Evolutionary conservation across 2,329 filamentous ascomycete species (phyloP).

Genomic region (Teratosphaeria pseudoeucalypti): DNA sequence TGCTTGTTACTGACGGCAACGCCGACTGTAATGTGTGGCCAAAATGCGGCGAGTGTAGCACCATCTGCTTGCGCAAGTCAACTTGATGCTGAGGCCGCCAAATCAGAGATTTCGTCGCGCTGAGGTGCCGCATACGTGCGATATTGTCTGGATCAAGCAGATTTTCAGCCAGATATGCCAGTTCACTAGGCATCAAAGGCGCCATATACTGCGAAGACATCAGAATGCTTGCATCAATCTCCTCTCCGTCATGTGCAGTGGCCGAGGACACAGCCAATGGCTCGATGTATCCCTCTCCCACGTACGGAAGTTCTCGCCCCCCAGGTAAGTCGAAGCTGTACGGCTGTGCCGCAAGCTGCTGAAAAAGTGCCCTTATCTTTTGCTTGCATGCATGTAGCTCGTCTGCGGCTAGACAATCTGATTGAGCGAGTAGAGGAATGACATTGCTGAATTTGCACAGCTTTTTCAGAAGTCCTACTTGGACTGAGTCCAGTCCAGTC

Average conservation of each 20-base stretch:
- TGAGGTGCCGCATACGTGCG: constrained; percentile 69
- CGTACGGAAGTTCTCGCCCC: neutral
- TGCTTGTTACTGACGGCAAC: constrained; percentile 13
- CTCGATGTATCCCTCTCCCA: constrained; percentile 2
- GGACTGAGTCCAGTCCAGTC: constrained; percentile 26
- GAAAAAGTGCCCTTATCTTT: constrained; percentile 5
- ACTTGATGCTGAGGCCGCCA: constrained; percentile 44
- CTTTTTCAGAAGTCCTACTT: constrained; percentile 12
- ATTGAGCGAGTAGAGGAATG: constrained; percentile 68
- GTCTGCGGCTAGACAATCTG: constrained; percentile 46
- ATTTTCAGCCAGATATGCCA: constrained; percentile 56
- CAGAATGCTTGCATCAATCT: constrained; percentile 83
- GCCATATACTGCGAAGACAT: constrained; percentile 89
- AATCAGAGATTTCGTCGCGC: constrained; percentile 68
- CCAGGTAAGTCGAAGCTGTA: constrained; percentile 3
- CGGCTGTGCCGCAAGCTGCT: constrained; percentile 1
- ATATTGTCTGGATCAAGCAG: constrained; percentile 71
- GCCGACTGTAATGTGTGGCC: constrained; percentile 8
- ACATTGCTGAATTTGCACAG: constrained; percentile 70
- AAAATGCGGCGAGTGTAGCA: constrained; percentile 13
- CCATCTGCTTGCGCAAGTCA: constrained; percentile 16
- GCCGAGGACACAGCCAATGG: constrained; percentile 72
- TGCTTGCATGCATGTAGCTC: constrained; percentile 6
- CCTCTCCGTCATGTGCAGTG: constrained; percentile 60
- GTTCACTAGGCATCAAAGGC: constrained; percentile 67